Evolutionary conservation across 2,329 filamentous ascomycete species (phyloP).

Genomic region (Venturia oleaginea): DNA sequence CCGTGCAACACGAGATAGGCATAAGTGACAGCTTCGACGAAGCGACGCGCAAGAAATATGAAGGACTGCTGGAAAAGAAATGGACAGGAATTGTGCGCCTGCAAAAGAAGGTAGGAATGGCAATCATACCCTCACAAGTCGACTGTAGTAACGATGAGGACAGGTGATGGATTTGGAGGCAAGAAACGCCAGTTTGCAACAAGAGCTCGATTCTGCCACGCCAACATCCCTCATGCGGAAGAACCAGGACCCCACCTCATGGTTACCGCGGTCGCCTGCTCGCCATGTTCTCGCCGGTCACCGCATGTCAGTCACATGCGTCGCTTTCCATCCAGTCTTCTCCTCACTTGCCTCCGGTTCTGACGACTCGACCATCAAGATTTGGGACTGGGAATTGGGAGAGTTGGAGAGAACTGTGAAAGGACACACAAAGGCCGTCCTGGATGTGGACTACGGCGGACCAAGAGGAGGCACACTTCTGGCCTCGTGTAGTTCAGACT

Average conservation of each 20-base stretch:
- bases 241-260: constrained; percentile 75
- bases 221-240: constrained; percentile 66
- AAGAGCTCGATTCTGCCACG: constrained; percentile 76
- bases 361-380: constrained; percentile 89
- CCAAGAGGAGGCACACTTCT: constrained; percentile 70
- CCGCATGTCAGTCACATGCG: constrained; percentile 69
- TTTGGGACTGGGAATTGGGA: constrained; percentile 94
- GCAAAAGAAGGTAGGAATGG: constrained; percentile 72
- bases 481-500: constrained; percentile 75
- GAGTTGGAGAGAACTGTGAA: constrained; percentile 87
- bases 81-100: constrained; percentile 93
- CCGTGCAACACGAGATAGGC: constrained; percentile 67
- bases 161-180: constrained; percentile 92
- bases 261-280: constrained; percentile 77
- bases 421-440: constrained; percentile 78
- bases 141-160: constrained; percentile 11
- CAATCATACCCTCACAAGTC: not conserved
- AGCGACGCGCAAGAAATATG: constrained; percentile 84
- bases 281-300: constrained; percentile 79
- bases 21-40: constrained; percentile 68
- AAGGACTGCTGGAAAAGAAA: constrained; percentile 91
- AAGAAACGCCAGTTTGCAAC: constrained; percentile 61
- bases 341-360: constrained; percentile 83
- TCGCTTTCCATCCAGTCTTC: constrained; percentile 89
- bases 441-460: constrained; percentile 85